Percentiles rank a stretch among this genome's conserved stretches.
Conservation (phyloP, 768 basidiomycete species). For the Mycena crocata region DNA sequence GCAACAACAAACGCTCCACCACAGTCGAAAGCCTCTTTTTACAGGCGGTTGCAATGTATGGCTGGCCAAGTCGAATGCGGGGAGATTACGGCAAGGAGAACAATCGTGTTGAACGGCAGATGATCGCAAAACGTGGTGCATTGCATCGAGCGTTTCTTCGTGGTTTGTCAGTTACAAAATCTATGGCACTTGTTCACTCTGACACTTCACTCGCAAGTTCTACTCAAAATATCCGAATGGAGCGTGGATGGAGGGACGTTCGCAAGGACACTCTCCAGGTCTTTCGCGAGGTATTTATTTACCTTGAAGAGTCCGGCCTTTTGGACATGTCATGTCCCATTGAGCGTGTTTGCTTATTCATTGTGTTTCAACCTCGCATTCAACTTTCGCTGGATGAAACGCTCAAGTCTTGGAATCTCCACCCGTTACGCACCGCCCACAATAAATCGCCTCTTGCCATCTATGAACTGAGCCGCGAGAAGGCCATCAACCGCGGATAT, state of each 20-base stretch:
- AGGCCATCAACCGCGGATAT: background rate
- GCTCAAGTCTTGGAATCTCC: slow-evolving; percentile 39
- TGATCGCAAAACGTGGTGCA: slow-evolving; percentile 34
- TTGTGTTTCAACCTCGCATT: slow-evolving; percentile 44
- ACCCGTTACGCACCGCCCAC: slow-evolving; percentile 26
- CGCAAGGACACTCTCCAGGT: slow-evolving; percentile 43
- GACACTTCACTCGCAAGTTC: slow-evolving; percentile 30
- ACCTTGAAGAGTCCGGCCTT: slow-evolving; percentile 40
- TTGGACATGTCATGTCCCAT: slow-evolving; percentile 36
- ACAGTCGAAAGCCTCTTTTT: slow-evolving; percentile 39
- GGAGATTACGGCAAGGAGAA: slow-evolving; percentile 19
- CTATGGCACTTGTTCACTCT: slow-evolving; percentile 7
- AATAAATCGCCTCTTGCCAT: background rate
- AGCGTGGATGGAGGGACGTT: slow-evolving; percentile 42
- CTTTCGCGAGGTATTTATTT: slow-evolving; percentile 43
- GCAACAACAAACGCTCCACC: slow-evolving; percentile 41
- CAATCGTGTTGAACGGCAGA: slow-evolving; percentile 4
- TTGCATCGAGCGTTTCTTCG: slow-evolving; percentile 2
- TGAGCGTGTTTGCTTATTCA: slow-evolving; percentile 37
- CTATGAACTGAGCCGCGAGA: background rate
- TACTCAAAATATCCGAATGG: slow-evolving; percentile 44
- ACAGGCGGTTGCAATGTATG: slow-evolving; percentile 35
- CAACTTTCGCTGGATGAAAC: slow-evolving; percentile 41
- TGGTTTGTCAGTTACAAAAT: slow-evolving; percentile 7
- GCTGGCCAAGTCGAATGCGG: slow-evolving; percentile 43